phyloP scores from a whole-genome alignment of 345 rosid genomes.

The Euclidium syriacum region DNA sequence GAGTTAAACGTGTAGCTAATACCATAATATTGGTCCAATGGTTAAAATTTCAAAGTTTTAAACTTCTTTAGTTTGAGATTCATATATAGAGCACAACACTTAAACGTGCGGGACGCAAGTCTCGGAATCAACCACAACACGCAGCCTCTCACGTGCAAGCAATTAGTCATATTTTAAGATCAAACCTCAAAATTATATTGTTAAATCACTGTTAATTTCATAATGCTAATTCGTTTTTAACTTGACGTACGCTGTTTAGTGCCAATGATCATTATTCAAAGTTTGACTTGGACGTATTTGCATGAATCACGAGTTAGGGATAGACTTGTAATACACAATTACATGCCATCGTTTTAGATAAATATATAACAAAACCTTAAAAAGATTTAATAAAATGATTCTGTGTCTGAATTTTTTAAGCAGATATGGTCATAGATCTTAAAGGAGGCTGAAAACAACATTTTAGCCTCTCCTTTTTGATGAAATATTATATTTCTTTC shows the following conservation, averaged over 20 bases:
- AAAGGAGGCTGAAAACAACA: conserved; percentile 1
- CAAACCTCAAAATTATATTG: not conserved
- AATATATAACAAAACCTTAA: not conserved
- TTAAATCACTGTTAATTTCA: not conserved
- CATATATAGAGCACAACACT: not conserved
- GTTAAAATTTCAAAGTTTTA: not conserved
- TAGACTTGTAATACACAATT: not conserved
- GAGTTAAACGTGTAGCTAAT: not conserved
- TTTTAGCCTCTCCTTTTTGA: not conserved
- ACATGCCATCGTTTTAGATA: not conserved
- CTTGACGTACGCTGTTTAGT: not conserved
- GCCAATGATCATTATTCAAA: not conserved
- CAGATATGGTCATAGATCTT: not conserved
- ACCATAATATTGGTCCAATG: not conserved
- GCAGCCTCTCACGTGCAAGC: conserved; percentile 21
- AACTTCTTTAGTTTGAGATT: not conserved
- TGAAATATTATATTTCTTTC: not conserved
- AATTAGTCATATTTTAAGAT: not conserved
- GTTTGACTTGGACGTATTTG: conserved; percentile 1
- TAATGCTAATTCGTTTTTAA: too few relatives aligned
- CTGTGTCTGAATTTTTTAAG: not conserved
- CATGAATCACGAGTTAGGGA: conserved; percentile 5
- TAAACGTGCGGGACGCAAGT: conserved; percentile 14
- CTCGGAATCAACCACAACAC: conserved; percentile 11
- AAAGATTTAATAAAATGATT: not conserved